Evolutionary conservation across 352 stramenopile species (phyloP), one percentile per base, ranked within the genome.

Genomic region (Phytophthora tubulina): DNA sequence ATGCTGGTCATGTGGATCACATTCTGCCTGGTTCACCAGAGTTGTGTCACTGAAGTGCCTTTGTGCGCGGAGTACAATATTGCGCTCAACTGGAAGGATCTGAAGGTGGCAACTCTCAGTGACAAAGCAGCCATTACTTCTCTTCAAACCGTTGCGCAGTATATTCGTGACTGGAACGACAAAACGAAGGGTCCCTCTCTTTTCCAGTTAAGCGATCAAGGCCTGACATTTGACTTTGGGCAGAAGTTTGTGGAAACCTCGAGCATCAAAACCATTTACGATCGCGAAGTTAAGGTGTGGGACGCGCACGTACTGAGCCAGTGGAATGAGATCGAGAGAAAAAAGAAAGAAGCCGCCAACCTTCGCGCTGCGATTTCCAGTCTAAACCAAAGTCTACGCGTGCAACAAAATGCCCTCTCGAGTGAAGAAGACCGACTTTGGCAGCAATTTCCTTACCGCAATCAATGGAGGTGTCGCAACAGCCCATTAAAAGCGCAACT

Each of bases 1-100:
- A 56, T 86, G 44, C 27, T 89, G 5, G 54, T 86, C 9, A 61
- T 76, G 17, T 86, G 81, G 79, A 67, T 79, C 41, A 61, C 71
- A 4, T 86, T 84, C 57, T 84, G 76, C 17, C 42, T 86, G 1
- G 72, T 58, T 17, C 81, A 89, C 60, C 73, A 74, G 30, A 42
- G 45, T 45, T 76, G 64, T 9, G 53, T 49, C 2, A 4, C 11
- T 0, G 36, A 63, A 39, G 55, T 70, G 3, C 49, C 41, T 35
- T 13, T 78, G 9, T 55, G 78, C 1, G 38, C 41, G 0, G 21
- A 76, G 30, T 89, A 81, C 44, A 72, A 76, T 5, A 84, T 84
- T 27, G 67, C 79, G 10, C 63, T 89, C 0, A 8, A 73, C 2
- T 89, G 77, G 76, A n/a, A 63, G 21, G 42, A 82, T 15, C 63